These are phyloP conservation scores for Aspergillus pseudonomiae DNA, from an alignment of 2,329 filamentous ascomycete species.

Conservation along the genomic window DNA sequence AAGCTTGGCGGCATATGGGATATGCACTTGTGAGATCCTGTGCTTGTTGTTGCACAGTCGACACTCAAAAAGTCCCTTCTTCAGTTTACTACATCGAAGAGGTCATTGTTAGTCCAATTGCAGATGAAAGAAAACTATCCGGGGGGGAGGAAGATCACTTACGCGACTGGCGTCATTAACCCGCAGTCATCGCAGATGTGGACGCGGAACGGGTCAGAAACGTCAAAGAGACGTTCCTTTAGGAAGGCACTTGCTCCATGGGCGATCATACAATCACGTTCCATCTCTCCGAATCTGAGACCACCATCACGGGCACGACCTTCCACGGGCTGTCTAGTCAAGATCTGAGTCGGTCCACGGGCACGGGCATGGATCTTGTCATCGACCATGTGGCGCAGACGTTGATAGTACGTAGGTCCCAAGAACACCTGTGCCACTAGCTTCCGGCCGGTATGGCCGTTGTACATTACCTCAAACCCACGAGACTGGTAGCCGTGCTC, in stretches of 20 bases:
- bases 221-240: slow-evolving; percentile 96
- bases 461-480: slow-evolving; percentile 98
- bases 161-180: slow-evolving; percentile 98
- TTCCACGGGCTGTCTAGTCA: slow-evolving; percentile 95
- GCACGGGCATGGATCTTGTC: slow-evolving; percentile 99
- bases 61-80: slow-evolving; percentile 95
- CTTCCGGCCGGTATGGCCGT: slow-evolving; percentile 95
- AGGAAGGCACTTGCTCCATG: slow-evolving; percentile 95
- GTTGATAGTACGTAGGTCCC: slow-evolving; percentile 97
- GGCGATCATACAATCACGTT: slow-evolving; percentile 99
- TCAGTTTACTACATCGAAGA: slow-evolving; percentile 69
- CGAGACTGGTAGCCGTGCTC: slow-evolving; percentile 94
- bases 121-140: slow-evolving; percentile 4
- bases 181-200: slow-evolving; percentile 99
- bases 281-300: slow-evolving; percentile 99
- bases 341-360: slow-evolving; percentile 92
- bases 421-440: slow-evolving; percentile 93
- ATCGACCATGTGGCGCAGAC: slow-evolving; percentile 98
- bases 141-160: slow-evolving; percentile 55
- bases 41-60: slow-evolving; percentile 99
- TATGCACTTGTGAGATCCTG: slow-evolving; percentile 95
- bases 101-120: slow-evolving; percentile 27
- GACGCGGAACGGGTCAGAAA: slow-evolving; percentile 95
- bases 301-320: slow-evolving; percentile 97
- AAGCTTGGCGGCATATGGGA: slow-evolving; percentile 95